Base-by-base conservation (phyloP, 129 eudicot species). In the Pittosporum tobira region DNA sequence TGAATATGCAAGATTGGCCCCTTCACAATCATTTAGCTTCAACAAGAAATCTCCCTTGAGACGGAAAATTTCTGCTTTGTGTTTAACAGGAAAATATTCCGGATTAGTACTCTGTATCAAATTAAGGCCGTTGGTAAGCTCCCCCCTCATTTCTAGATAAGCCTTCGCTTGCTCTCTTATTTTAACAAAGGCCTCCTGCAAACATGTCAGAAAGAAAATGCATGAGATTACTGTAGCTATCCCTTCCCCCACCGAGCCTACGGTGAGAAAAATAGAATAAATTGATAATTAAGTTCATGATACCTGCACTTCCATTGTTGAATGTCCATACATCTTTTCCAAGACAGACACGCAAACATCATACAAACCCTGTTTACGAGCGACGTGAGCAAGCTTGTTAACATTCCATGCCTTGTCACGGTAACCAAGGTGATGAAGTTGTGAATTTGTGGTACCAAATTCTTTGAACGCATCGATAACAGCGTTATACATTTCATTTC, bases 371-470 rank as follows among this genome's bases (percentile, higher is more conserved):
- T 80, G 87, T 69, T 76, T 80, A 12, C 87, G 82, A 61, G 82
- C 66, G 55, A 80, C 65, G 55, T 68, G 82, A 34, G 82, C 82
- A 42, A 81, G 75, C 75, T 73, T 81, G 71, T 81, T 81, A 48
- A 73, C 79, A 73, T 76, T 81, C 88, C 88, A 77, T 27, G 88
- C 88, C 61, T 81, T 81, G 68, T 81, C 88, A 42, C 80, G 79
- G 54, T 68, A 81, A 45, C 88, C 88, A 57, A 81, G 71, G 66
- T 73, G 77, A 73, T 77, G 75, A 68, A 76, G 66, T 44, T 69
- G 74, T 53, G 80, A 23, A 73, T 76, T 81, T 34, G 80, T 73
- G 29, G 65, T 61, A 27, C 62, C 77, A 57, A 73, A 65, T 61
- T 76, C 80, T 64, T 76, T 66, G 38, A 76, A 73, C 25, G 83